Conservation (phyloP, 2,329 filamentous ascomycete genomes). For the Torrubiellomyces zombiae region DNA sequence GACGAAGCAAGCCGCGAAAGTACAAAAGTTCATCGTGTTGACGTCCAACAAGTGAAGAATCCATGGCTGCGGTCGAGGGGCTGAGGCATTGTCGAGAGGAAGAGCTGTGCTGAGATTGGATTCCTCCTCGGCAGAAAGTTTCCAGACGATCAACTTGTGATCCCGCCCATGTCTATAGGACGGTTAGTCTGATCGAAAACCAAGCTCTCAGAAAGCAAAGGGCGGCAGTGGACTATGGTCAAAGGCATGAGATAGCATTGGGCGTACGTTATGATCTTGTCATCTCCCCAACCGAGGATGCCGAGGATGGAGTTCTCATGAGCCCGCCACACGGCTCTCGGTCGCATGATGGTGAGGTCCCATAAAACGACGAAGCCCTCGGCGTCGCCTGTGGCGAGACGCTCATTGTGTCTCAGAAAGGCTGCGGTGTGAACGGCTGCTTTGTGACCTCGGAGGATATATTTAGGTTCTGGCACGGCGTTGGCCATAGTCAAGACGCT, state of each 20-base stretch:
- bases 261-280: slow-evolving; percentile 68
- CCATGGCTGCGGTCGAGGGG: slow-evolving; percentile 52
- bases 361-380: slow-evolving; percentile 81
- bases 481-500: no score
- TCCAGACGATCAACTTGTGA: slow-evolving; percentile 75
- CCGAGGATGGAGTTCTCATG: slow-evolving; percentile 66
- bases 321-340: slow-evolving; percentile 71
- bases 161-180: slow-evolving; percentile 68
- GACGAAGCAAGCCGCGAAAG: slow-evolving; percentile 48
- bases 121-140: slow-evolving; percentile 45
- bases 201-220: no score
- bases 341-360: slow-evolving; percentile 67
- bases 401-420: slow-evolving; percentile 57
- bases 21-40: slow-evolving; percentile 91
- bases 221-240: no score
- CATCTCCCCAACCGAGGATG: slow-evolving; percentile 51
- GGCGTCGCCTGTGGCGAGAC: slow-evolving; percentile 73
- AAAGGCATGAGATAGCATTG: no score
- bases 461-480: slow-evolving; percentile 23
- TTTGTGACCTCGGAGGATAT: slow-evolving; percentile 71
- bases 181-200: no score
- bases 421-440: slow-evolving; percentile 61
- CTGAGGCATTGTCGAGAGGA: slow-evolving; percentile 46
- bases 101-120: slow-evolving; percentile 46
- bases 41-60: slow-evolving; percentile 70